Conservation (phyloP, 176 grass and related monocot species). For the Otatea glauca region DNA sequence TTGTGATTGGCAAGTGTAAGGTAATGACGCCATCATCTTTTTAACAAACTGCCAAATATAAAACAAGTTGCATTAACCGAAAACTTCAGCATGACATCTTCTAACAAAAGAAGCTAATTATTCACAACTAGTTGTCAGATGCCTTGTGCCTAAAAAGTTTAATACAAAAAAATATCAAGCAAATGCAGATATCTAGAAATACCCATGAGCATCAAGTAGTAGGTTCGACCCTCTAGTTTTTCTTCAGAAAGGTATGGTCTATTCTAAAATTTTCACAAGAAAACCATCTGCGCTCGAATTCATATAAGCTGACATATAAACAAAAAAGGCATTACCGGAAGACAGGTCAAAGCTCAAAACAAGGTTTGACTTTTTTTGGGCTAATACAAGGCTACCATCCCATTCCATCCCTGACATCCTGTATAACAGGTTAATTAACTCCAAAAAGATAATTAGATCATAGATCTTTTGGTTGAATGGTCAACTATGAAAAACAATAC, state of each 20-base stretch:
- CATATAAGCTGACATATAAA: conserved; percentile 27
- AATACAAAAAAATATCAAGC: neutral
- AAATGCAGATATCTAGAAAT: conserved; percentile 3
- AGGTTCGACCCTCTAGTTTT: neutral
- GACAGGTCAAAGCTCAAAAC: neutral
- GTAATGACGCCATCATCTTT: conserved; percentile 87
- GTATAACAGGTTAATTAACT: neutral
- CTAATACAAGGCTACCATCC: neutral
- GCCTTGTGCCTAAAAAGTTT: neutral
- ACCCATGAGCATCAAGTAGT: neutral
- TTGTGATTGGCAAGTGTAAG: conserved; percentile 91
- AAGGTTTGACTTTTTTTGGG: neutral
- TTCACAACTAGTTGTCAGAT: neutral
- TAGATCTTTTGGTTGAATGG: neutral
- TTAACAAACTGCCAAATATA: conserved; percentile 71
- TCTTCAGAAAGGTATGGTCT: neutral
- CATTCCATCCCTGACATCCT: neutral
- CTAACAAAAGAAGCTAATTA: conserved; percentile 3
- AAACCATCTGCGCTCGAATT: neutral
- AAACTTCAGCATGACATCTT: conserved; percentile 31
- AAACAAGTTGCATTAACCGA: conserved; percentile 37
- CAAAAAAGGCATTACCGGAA: neutral
- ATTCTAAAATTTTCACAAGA: conserved; percentile 14
- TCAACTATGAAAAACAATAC: neutral
- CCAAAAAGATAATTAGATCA: neutral